phyloP scores from a whole-genome alignment of 192 early-diverging fungal genomes.

The Linnemannia elongata region DNA sequence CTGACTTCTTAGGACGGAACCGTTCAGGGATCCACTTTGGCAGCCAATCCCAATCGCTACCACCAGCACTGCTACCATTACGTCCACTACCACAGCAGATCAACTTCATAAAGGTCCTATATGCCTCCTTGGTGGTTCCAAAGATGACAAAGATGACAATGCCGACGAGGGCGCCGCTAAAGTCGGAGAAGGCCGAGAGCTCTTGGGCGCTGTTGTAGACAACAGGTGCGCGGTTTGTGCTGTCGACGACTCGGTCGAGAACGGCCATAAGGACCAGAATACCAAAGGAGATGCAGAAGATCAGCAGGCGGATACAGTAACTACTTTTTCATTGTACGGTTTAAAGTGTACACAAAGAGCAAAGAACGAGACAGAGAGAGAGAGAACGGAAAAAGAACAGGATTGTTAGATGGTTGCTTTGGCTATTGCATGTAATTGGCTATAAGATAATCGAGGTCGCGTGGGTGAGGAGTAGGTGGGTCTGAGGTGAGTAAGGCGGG shows the following conservation, averaged over 20 bases:
- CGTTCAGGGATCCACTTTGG: background rate
- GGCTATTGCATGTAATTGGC: background rate
- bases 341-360: background rate
- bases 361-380: background rate
- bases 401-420: background rate
- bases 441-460: background rate
- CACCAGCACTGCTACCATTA: background rate
- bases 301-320: constrained; percentile 30
- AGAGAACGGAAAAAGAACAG: background rate
- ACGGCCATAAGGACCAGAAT: constrained; percentile 21
- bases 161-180: constrained; percentile 33
- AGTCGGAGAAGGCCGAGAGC: constrained; percentile 15
- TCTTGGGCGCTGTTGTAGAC: background rate
- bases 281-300: constrained; percentile 29
- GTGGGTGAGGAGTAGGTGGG: background rate
- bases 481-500: background rate
- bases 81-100: background rate
- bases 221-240: background rate
- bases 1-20: background rate
- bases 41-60: background rate
- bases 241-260: constrained; percentile 7
- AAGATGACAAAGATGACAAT: constrained; percentile 32
- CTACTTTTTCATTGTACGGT: background rate
- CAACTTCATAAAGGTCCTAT: background rate
- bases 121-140: constrained; percentile 33